These are phyloP conservation scores for Tricholoma sp. DNA, from an alignment of 768 basidiomycete genomes.

Conservation along the genomic window DNA sequence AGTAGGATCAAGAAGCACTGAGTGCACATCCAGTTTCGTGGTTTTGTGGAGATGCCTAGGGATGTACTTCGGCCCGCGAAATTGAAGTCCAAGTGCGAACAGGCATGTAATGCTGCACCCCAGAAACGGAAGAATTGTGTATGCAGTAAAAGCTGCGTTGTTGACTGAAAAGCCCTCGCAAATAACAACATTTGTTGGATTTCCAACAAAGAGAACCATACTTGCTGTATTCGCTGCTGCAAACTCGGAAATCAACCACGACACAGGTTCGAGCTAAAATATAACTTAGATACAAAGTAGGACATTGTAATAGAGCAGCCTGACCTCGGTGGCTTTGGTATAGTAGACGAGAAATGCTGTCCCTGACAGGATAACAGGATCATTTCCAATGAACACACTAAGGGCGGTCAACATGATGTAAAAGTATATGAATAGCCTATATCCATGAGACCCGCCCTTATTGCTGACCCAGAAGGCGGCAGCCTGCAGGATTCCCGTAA, in stretches of 20 bases:
- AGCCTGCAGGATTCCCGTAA: slow-evolving; percentile 69
- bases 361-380: slow-evolving; percentile 89
- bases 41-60: slow-evolving; percentile 37
- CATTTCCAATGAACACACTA: slow-evolving; percentile 85
- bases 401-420: slow-evolving; percentile 76
- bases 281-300: not conserved
- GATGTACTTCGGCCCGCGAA: slow-evolving; percentile 48
- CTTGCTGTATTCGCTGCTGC: slow-evolving; percentile 77
- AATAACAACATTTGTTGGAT: slow-evolving; percentile 92
- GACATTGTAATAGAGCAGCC: not conserved
- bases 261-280: slow-evolving; percentile 37
- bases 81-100: slow-evolving; percentile 53
- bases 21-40: slow-evolving; percentile 42
- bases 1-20: slow-evolving; percentile 65
- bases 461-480: slow-evolving; percentile 89
- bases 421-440: slow-evolving; percentile 71
- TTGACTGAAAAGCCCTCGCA: slow-evolving; percentile 81
- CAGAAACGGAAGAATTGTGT: slow-evolving; percentile 78
- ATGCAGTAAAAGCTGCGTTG: slow-evolving; percentile 75
- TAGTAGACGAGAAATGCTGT: slow-evolving; percentile 90
- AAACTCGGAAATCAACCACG: slow-evolving; percentile 75
- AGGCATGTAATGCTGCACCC: slow-evolving; percentile 62
- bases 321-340: slow-evolving; percentile 55
- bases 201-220: slow-evolving; percentile 76
- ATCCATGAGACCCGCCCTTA: slow-evolving; percentile 68